These are phyloP conservation scores for Calonectria montana DNA, from an alignment of 2,329 filamentous ascomycete genomes.

Conservation along the genomic window DNA sequence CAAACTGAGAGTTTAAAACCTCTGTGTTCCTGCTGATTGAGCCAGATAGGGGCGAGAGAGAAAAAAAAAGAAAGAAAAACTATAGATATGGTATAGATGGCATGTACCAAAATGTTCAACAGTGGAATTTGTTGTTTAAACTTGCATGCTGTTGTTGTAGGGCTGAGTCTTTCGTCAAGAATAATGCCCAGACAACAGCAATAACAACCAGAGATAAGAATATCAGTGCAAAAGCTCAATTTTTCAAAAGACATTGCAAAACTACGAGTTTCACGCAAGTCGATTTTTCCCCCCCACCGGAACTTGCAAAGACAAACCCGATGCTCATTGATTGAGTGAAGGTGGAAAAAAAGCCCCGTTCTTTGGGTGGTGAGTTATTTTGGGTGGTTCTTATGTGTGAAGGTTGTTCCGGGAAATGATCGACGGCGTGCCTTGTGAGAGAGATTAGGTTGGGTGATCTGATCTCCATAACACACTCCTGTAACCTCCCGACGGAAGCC, in stretches of 20 bases:
- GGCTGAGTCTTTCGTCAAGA: background rate
- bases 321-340: too few species aligned
- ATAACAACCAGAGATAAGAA: background rate
- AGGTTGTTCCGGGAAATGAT: conserved; percentile 6
- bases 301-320: background rate
- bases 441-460: conserved; percentile 5
- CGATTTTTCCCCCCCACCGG: background rate
- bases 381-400: background rate
- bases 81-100: background rate
- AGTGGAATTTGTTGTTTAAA: background rate
- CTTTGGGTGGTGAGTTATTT: background rate
- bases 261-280: background rate
- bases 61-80: too few species aligned
- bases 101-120: background rate
- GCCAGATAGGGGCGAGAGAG: too few species aligned
- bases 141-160: background rate
- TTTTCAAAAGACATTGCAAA: background rate
- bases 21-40: too few species aligned
- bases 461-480: background rate
- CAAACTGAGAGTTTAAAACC: too few species aligned
- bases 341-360: too few species aligned
- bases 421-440: background rate
- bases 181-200: background rate
- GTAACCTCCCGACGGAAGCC: conserved; percentile 3
- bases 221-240: background rate